Evolutionary conservation across 257 asterid species (phyloP).

Genomic region (Cynanchum wilfordii): DNA sequence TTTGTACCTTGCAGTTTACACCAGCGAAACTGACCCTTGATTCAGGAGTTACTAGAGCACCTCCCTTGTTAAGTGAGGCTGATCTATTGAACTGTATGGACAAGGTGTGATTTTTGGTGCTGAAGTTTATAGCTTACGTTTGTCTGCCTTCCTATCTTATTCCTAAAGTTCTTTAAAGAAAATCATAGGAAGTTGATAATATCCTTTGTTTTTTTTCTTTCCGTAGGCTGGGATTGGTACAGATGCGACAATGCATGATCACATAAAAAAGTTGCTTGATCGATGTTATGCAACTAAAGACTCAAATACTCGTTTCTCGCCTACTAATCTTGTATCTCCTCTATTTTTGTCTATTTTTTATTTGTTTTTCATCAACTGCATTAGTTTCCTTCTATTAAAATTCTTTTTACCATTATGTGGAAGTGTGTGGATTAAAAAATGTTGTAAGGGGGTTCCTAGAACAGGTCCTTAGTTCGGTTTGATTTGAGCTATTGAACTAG

Average conservation of each 20-base stretch:
- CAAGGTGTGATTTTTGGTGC: conserved; percentile 47
- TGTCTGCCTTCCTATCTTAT: conserved; percentile 2
- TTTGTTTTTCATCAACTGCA: conserved; percentile 2
- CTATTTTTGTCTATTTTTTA: conserved; percentile 4
- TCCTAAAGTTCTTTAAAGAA: not conserved
- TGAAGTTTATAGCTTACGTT: conserved; percentile 8
- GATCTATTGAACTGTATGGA: conserved; percentile 95
- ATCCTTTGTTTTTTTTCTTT: conserved; percentile 12
- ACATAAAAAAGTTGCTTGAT: conserved; percentile 95
- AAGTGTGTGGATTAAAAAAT: not conserved
- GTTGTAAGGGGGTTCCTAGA: no score
- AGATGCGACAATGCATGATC: conserved; percentile 99
- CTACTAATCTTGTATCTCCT: conserved; percentile 71
- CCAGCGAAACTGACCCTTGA: conserved; percentile 87
- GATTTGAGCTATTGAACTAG: no score
- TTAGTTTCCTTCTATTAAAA: not conserved
- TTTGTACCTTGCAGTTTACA: conserved; percentile 54
- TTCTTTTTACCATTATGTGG: not conserved
- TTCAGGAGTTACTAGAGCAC: conserved; percentile 96
- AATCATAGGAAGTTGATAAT: conserved; percentile 1
- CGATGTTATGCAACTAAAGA: conserved; percentile 89
- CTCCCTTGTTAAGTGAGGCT: conserved; percentile 93
- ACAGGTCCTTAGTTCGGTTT: no score
- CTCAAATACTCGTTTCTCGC: conserved; percentile 70
- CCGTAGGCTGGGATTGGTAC: conserved; percentile 90